phyloP scores from a whole-genome alignment of 208 protist species.

The Porcisia hertigi region DNA sequence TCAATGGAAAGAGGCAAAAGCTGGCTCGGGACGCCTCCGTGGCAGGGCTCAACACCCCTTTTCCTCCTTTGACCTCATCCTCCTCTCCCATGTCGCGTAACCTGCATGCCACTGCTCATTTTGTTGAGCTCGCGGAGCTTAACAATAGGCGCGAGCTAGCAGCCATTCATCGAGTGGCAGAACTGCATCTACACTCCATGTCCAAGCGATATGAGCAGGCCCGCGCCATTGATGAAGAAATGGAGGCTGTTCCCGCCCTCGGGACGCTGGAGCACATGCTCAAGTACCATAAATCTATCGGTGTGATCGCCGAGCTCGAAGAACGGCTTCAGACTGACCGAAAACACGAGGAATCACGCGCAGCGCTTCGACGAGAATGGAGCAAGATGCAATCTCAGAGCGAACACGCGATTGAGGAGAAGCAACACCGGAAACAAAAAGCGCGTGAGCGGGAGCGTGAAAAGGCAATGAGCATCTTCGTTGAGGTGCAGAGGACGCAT shows the following conservation, averaged over 20 bases:
- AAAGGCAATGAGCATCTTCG: background rate
- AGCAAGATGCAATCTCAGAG: background rate
- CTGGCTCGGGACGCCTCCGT: background rate
- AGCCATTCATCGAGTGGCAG: slow-evolving; percentile 1
- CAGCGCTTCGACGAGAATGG: background rate
- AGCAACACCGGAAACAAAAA: background rate
- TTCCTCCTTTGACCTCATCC: slow-evolving; percentile 7
- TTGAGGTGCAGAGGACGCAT: background rate
- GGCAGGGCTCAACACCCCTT: background rate
- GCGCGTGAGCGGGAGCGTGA: slow-evolving; percentile 1
- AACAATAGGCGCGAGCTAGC: slow-evolving; percentile 2
- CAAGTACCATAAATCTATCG: slow-evolving; percentile 17
- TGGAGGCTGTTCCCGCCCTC: slow-evolving; percentile 9
- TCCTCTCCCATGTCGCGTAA: too few species aligned
- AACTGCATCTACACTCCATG: background rate
- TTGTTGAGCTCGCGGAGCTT: background rate
- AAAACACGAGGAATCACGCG: slow-evolving; percentile 5
- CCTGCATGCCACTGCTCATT: background rate
- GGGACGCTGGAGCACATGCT: slow-evolving; percentile 22
- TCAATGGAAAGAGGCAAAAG: background rate
- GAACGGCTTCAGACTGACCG: slow-evolving; percentile 3
- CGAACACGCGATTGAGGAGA: background rate
- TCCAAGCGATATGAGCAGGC: slow-evolving; percentile 9
- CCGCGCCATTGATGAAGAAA: slow-evolving; percentile 9
- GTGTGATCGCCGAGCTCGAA: slow-evolving; percentile 5